These are phyloP conservation scores for Oryza nivara DNA, from an alignment of 176 grass and related monocot species.

Conservation along the genomic window DNA sequence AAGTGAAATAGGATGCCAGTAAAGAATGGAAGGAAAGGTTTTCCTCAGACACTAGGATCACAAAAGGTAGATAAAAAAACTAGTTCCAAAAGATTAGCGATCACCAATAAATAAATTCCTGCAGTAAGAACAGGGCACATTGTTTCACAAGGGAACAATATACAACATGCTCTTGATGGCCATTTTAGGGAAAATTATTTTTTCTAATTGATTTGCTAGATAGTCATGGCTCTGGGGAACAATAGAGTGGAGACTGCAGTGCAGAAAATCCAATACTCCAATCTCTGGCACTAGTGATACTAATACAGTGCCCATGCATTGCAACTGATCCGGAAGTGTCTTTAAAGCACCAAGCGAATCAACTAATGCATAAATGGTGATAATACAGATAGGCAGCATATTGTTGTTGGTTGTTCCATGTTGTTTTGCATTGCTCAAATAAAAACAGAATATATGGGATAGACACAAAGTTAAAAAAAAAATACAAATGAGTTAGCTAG, in stretches of 20 bases:
- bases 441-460: background rate
- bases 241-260: background rate
- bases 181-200: constrained; percentile 13
- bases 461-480: background rate
- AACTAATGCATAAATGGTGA: background rate
- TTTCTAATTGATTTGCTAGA: background rate
- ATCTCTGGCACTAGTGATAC: background rate
- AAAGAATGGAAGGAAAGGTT: background rate
- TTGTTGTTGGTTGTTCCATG: background rate
- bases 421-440: background rate
- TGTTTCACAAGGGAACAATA: constrained; percentile 1
- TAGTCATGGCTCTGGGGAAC: background rate
- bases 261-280: constrained; percentile 1
- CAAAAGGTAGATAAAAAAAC: background rate
- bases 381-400: background rate
- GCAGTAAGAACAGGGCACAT: background rate
- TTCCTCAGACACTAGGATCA: background rate
- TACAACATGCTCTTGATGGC: background rate
- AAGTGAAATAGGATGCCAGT: background rate
- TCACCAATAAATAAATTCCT: background rate
- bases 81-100: background rate
- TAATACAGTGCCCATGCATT: background rate
- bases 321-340: background rate
- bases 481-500: background rate
- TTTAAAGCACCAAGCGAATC: background rate